These are phyloP conservation scores for Mycena amicta DNA, from an alignment of 768 basidiomycete genomes.

Conservation along the genomic window DNA sequence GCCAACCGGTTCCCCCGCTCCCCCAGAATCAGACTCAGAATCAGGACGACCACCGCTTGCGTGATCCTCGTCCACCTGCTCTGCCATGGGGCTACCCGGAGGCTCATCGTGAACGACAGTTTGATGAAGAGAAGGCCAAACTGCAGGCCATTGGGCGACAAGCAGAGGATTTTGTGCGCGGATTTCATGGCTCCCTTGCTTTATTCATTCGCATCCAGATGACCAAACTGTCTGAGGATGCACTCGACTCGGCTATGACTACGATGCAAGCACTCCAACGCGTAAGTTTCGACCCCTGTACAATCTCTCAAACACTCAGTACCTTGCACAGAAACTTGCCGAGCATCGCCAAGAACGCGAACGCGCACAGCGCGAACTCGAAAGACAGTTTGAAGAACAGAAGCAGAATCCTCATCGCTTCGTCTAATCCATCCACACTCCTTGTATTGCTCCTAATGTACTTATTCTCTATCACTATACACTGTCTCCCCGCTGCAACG, in stretches of 20 bases:
- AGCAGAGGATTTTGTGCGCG: slow-evolving; percentile 52
- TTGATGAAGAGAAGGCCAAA: slow-evolving; percentile 52
- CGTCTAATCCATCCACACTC: slow-evolving; percentile 28
- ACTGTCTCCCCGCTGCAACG: slow-evolving; percentile 11
- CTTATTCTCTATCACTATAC: slow-evolving; percentile 21
- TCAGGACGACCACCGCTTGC: no score
- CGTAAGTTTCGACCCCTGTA: slow-evolving; percentile 54
- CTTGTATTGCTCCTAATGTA: slow-evolving; percentile 18
- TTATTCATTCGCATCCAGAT: slow-evolving; percentile 43
- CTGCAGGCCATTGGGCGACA: slow-evolving; percentile 48
- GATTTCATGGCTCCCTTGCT: neutral
- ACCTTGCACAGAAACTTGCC: slow-evolving; percentile 45
- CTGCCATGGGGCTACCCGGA: slow-evolving; percentile 24
- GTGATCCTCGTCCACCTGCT: slow-evolving; percentile 11
- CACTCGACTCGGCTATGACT: slow-evolving; percentile 60
- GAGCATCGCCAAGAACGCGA: slow-evolving; percentile 57
- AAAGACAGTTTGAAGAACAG: slow-evolving; percentile 34
- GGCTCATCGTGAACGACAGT: slow-evolving; percentile 32
- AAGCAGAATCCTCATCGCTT: slow-evolving; percentile 33
- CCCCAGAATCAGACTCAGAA: slow-evolving; percentile 1
- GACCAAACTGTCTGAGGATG: slow-evolving; percentile 66
- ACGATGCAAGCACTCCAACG: slow-evolving; percentile 62
- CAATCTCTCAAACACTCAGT: no score
- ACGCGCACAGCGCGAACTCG: slow-evolving; percentile 28
- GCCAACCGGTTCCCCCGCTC: slow-evolving; percentile 20